Conservation (phyloP, 2,329 filamentous ascomycete genomes). For the Phialocephala subalpina region DNA sequence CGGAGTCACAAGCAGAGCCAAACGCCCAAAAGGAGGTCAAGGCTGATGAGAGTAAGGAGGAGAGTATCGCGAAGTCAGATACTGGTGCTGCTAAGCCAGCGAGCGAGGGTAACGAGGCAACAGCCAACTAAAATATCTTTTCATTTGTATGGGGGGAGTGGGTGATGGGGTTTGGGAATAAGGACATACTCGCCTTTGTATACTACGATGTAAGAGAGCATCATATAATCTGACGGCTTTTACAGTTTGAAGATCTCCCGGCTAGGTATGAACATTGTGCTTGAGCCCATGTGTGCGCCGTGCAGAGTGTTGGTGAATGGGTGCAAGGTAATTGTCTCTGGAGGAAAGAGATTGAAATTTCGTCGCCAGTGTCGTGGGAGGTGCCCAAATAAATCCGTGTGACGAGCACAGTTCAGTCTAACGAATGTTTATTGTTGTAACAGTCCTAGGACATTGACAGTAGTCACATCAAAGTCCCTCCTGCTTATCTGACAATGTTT, state of each 20-base stretch:
- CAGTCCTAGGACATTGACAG: no score
- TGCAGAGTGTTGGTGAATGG: neutral
- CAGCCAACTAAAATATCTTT: slow-evolving; percentile 33
- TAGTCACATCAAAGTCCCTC: no score
- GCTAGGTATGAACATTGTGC: neutral
- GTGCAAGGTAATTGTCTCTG: neutral
- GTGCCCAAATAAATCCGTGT: no score
- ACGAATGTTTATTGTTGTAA: no score
- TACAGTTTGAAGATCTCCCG: neutral
- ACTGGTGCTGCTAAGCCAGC: slow-evolving; percentile 62
- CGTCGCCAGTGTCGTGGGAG: no score
- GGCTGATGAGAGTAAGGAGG: slow-evolving; percentile 65
- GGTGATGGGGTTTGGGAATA: slow-evolving; percentile 7
- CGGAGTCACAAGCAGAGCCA: slow-evolving; percentile 50
- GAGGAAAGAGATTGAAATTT: no score
- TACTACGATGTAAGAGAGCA: slow-evolving; percentile 20
- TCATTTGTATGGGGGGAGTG: slow-evolving; percentile 31
- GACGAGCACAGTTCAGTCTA: no score
- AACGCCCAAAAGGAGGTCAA: slow-evolving; percentile 49
- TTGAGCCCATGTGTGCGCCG: neutral
- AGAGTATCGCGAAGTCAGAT: slow-evolving; percentile 57
- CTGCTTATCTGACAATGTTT: no score
- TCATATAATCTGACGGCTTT: slow-evolving; percentile 22
- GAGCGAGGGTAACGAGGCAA: slow-evolving; percentile 68
- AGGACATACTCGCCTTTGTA: slow-evolving; percentile 16